Base-by-base conservation (phyloP, 129 eudicot genomes). In the Saussurea involucrata region DNA sequence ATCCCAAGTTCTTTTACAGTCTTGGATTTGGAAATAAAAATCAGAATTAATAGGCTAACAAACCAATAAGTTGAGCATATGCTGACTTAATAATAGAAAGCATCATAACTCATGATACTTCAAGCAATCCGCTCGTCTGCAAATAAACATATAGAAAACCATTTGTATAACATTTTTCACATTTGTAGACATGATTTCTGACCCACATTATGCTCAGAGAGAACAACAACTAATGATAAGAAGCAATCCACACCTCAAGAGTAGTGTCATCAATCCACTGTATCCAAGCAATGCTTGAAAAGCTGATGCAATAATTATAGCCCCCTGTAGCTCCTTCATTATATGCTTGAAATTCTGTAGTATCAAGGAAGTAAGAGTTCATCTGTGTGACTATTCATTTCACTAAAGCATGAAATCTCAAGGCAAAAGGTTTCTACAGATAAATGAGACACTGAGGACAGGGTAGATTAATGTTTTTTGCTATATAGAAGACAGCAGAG, bases 291-390 rank as follows among this genome's bases (percentile, higher is more conserved):
- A 75, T 65, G 97, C 87, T 82, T 95, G 99, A 81, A 95, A 95
- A 78, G 95, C 87, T 31, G 97, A 88, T 76, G 92, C 89, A 78
- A 92, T 87, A 49, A 95, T 95, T 72, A 95, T 82, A 49, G 97
- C 96, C 82, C 97, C 99, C 78, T 95, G 99, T 61, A 92, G 84
- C 86, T 88, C 97, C 85, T 87, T 95, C 99, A 95, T 95, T 71
- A 92, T 88, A 79, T 95, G 97, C 96, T 82, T 95, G 80, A 95
- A 95, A 78, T 85, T 95, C 97, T 95, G 61, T 53, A 80, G 71
- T 29, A 69, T 79, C 2, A 68, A 75, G 76, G 21, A 10, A 60
- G 65, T 60, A 60, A 60, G 5, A 60, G 11, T 60, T 60, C 65
- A 60, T 28, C 28, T 60, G 65, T 60, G 28, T 60, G 65, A 60